Percentiles rank a stretch among this genome's conserved stretches.
Evolutionary conservation across 2,329 filamentous ascomycete species (phyloP).

Genomic region (Cercospora sesami): DNA sequence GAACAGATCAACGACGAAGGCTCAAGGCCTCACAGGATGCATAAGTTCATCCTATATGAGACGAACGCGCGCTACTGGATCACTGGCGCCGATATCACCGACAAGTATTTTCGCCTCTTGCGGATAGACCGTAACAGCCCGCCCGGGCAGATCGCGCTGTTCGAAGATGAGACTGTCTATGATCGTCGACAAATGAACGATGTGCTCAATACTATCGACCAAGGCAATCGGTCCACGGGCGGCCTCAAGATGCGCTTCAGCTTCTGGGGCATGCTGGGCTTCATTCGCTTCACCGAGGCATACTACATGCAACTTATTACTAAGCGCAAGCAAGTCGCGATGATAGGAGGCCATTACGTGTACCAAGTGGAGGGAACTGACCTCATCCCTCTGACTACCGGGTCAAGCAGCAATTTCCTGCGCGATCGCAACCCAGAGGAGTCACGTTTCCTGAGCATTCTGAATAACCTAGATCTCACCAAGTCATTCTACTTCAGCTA

Average conservation of each 20-base stretch:
- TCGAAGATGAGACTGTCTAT: conserved; percentile 94
- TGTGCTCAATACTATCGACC: conserved; percentile 89
- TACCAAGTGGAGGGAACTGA: conserved; percentile 96
- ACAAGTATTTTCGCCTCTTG: conserved; percentile 83
- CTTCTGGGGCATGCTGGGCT: conserved; percentile 90
- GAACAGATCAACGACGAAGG: conserved; percentile 24
- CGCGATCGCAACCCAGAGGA: conserved; percentile 87
- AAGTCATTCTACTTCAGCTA: conserved; percentile 98
- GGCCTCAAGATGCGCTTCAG: conserved; percentile 87
- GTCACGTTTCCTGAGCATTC: conserved; percentile 79
- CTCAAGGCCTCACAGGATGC: conserved; percentile 59
- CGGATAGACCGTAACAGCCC: conserved; percentile 92
- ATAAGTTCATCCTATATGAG: conserved; percentile 97
- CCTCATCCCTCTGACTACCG: conserved; percentile 78
- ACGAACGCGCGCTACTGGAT: conserved; percentile 92
- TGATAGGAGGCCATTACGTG: conserved; percentile 93
- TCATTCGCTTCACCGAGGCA: conserved; percentile 91
- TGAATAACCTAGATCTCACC: conserved; percentile 87
- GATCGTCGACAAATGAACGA: conserved; percentile 89
- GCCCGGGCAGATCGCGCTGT: conserved; percentile 74
- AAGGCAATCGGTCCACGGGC: conserved; percentile 87
- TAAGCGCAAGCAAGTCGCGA: conserved; percentile 91
- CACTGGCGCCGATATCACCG: conserved; percentile 86
- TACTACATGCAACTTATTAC: conserved; percentile 98
- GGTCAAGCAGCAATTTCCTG: conserved; percentile 65